Evolutionary conservation across 106 monocot genomes (phyloP).

Genomic region (Xerophyta viscosa): DNA sequence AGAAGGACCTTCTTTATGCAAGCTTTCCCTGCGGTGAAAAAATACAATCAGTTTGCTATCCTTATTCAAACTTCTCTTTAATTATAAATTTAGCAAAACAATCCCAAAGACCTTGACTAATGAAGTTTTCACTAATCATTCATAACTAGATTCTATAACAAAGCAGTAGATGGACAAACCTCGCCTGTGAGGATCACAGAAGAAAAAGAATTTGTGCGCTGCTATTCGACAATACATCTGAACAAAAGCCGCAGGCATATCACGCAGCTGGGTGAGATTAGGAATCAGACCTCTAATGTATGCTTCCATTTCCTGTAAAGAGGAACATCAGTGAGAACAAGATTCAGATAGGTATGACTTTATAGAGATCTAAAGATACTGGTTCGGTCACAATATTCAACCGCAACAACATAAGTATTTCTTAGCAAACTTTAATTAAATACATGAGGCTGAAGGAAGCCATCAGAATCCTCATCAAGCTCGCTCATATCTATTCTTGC

Average conservation of each 20-base stretch:
- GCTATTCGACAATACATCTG: conserved; percentile 99
- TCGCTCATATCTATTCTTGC: conserved; percentile 99
- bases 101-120: too few relatives aligned
- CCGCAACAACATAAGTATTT: too few relatives aligned
- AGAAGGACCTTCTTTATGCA: conserved; percentile 98
- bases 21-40: conserved; percentile 63
- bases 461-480: conserved; percentile 99
- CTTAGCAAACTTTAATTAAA: too few relatives aligned
- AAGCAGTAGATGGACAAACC: conserved; percentile 29
- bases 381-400: too few relatives aligned
- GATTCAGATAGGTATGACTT: not conserved
- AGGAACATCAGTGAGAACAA: not conserved
- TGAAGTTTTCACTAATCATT: not conserved
- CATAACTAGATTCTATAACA: not conserved
- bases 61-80: too few relatives aligned
- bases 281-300: conserved; percentile 99
- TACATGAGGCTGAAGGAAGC: conserved; percentile 96
- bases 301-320: conserved; percentile 95
- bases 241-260: conserved; percentile 93
- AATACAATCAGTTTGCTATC: too few relatives aligned
- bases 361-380: too few relatives aligned
- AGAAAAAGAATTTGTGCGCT: conserved; percentile 99
- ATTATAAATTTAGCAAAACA: too few relatives aligned
- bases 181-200: conserved; percentile 96
- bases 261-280: conserved; percentile 88